Conservation (phyloP, 495 filamentous ascomycete species). For the Xylaria venustula region DNA sequence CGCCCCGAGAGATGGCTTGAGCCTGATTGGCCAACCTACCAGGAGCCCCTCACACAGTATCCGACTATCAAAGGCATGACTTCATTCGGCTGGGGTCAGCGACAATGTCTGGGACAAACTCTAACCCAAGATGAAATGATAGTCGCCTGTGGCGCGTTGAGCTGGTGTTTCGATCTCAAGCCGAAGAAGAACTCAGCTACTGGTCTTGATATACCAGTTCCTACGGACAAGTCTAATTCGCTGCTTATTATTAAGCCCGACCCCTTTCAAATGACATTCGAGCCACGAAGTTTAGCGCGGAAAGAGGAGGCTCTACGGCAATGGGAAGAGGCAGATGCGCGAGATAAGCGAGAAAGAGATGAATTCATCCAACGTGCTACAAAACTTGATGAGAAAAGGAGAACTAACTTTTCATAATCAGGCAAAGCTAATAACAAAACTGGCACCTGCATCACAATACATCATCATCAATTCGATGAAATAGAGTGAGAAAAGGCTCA, state of each 20-base stretch:
- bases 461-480: neutral
- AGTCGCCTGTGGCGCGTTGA: conserved; percentile 44
- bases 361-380: conserved; percentile 23
- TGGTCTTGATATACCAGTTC: conserved; percentile 34
- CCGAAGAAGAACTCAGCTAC: conserved; percentile 33
- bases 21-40: conserved; percentile 52
- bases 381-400: neutral
- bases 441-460: neutral
- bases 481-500: neutral
- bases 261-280: conserved; percentile 41
- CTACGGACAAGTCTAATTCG: conserved; percentile 42
- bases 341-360: conserved; percentile 22
- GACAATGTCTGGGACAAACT: conserved; percentile 57
- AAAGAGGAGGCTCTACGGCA: conserved; percentile 29
- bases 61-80: conserved; percentile 46
- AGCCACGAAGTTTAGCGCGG: conserved; percentile 34
- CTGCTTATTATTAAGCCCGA: conserved; percentile 44
- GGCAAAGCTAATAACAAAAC: neutral
- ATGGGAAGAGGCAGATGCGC: conserved; percentile 27
- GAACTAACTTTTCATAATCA: neutral
- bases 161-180: conserved; percentile 50
- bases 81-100: conserved; percentile 60
- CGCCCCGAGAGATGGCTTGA: conserved; percentile 51
- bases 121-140: conserved; percentile 53
- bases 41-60: conserved; percentile 42